These are phyloP conservation scores for Polyrhizophydium stewartii DNA, from an alignment of 371 early-diverging fungal genomes.

Conservation along the genomic window DNA sequence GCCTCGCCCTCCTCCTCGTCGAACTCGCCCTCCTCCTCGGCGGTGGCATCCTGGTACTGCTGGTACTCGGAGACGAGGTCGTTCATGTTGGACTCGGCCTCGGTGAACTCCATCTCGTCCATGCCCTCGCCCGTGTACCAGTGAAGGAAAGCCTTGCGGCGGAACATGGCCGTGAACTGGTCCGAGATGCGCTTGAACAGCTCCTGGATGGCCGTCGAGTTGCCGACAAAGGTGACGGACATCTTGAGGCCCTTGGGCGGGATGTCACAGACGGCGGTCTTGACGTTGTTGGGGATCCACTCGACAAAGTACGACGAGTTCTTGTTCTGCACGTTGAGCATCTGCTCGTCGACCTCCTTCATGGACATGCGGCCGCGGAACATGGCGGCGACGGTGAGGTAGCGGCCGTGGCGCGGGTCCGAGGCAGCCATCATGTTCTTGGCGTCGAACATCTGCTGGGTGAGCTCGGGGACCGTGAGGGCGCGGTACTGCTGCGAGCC, in stretches of 20 bases:
- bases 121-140: slow-evolving; percentile 94
- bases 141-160: slow-evolving; percentile 93
- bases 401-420: slow-evolving; percentile 97
- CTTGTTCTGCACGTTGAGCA: slow-evolving; percentile 70
- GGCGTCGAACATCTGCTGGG: slow-evolving; percentile 98
- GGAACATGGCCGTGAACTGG: slow-evolving; percentile 93
- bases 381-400: slow-evolving; percentile 97
- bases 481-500: slow-evolving; percentile 88
- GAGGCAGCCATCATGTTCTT: slow-evolving; percentile 99
- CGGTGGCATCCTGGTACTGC: slow-evolving; percentile 94
- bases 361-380: slow-evolving; percentile 98
- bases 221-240: slow-evolving; percentile 98
- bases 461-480: slow-evolving; percentile 90
- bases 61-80: slow-evolving; percentile 98
- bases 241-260: slow-evolving; percentile 96
- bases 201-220: slow-evolving; percentile 98
- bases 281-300: slow-evolving; percentile 99
- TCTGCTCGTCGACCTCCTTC: slow-evolving; percentile 99
- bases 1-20: slow-evolving; percentile 25
- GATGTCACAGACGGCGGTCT: slow-evolving; percentile 98
- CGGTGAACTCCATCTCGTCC: slow-evolving; percentile 96
- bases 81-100: slow-evolving; percentile 92
- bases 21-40: slow-evolving; percentile 60
- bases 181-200: slow-evolving; percentile 97
- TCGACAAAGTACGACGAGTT: slow-evolving; percentile 98